Evolutionary conservation across 345 rosid species (phyloP).

Genomic region (Populus davidiana): DNA sequence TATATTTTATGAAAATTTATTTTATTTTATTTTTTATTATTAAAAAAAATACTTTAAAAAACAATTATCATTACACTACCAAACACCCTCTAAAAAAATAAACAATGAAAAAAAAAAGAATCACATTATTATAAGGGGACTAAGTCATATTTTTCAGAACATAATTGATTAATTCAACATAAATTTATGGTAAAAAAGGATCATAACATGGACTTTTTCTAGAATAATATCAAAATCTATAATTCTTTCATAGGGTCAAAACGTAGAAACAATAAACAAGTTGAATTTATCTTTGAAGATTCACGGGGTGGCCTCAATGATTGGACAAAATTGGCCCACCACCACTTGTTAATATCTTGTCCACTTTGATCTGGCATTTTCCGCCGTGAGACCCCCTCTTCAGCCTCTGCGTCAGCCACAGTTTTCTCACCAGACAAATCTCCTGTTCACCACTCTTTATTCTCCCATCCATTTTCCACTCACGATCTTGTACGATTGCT

Average conservation of each 20-base stretch:
- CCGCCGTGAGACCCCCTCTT: neutral
- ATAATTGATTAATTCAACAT: neutral
- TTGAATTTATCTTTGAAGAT: neutral
- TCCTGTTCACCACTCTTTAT: neutral
- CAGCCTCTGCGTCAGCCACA: neutral
- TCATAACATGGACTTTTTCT: neutral
- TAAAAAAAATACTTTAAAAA: too few species aligned
- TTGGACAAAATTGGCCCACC: constrained; percentile 11
- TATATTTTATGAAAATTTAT: too few species aligned
- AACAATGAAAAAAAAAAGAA: too few species aligned
- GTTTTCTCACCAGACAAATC: neutral
- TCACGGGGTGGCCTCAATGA: constrained; percentile 13
- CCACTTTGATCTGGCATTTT: neutral
- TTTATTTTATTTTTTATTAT: too few species aligned
- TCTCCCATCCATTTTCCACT: neutral
- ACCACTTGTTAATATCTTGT: neutral
- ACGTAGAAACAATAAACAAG: neutral
- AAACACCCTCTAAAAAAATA: too few species aligned
- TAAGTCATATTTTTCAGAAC: neutral
- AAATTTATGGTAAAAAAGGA: neutral
- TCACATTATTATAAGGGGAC: neutral
- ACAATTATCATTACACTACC: too few species aligned
- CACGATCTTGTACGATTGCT: neutral
- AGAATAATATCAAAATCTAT: neutral
- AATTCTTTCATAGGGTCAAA: neutral